Percentiles rank a stretch among this genome's conserved stretches.
These are phyloP conservation scores for Penicillium mononematosum DNA, from an alignment of 495 filamentous ascomycete species.

Conservation along the genomic window DNA sequence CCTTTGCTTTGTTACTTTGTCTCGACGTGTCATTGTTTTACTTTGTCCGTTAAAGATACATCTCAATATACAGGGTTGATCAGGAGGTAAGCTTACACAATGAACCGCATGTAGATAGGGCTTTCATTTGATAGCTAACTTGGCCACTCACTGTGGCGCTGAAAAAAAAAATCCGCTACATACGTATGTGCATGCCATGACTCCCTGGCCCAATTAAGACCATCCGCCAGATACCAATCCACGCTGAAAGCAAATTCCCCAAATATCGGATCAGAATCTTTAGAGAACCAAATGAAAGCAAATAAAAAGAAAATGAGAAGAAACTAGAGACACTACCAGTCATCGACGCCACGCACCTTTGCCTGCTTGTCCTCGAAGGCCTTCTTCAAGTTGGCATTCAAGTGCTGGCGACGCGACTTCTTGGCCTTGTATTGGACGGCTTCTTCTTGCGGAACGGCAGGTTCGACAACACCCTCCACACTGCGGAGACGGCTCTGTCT, in stretches of 20 bases:
- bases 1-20: not conserved
- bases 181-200: slow-evolving; percentile 8
- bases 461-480: slow-evolving; percentile 33
- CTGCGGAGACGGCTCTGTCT: slow-evolving; percentile 46
- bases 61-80: not conserved
- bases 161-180: slow-evolving; percentile 3
- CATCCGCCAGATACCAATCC: slow-evolving; percentile 2
- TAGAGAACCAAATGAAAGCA: slow-evolving; percentile 3
- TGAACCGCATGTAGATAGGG: not conserved
- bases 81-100: not conserved
- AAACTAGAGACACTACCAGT: slow-evolving; percentile 10
- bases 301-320: slow-evolving; percentile 5
- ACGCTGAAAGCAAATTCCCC: slow-evolving; percentile 9
- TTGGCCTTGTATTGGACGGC: slow-evolving; percentile 57
- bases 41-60: no score
- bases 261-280: slow-evolving; percentile 5
- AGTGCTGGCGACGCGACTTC: slow-evolving; percentile 50
- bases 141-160: not conserved
- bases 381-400: slow-evolving; percentile 47
- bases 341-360: slow-evolving; percentile 40
- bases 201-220: slow-evolving; percentile 2
- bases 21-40: not conserved
- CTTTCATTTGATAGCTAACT: slow-evolving; percentile 11
- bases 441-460: slow-evolving; percentile 51
- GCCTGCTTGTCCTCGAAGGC: slow-evolving; percentile 40